These are phyloP conservation scores for Metschnikowia amazonensis DNA, from an alignment of 805 yeast species.

Conservation along the genomic window DNA sequence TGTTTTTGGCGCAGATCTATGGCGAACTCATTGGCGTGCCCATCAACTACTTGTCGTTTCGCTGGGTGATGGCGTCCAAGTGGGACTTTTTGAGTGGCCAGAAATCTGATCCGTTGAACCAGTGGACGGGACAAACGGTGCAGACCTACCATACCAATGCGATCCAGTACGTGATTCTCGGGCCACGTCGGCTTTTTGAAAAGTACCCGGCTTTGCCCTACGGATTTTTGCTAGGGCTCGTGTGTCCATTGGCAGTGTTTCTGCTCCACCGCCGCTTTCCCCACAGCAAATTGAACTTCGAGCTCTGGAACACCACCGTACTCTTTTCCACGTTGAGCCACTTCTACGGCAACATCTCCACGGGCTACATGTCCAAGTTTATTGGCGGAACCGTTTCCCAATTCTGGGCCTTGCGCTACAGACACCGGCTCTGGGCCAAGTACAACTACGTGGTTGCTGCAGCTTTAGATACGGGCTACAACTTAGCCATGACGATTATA, in stretches of 20 bases:
- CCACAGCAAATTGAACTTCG: constrained; percentile 20
- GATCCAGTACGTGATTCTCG: constrained; percentile 48
- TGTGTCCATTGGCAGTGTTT: constrained; percentile 36
- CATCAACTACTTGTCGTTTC: constrained; percentile 45
- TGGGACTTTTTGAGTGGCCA: constrained; percentile 33
- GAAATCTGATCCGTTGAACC: constrained; percentile 43
- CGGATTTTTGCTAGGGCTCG: constrained; percentile 41
- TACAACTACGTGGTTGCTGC: constrained; percentile 50
- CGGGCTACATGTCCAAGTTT: constrained; percentile 46
- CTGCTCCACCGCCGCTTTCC: constrained; percentile 28
- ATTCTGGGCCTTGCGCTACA: constrained; percentile 42
- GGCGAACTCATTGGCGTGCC: constrained; percentile 55
- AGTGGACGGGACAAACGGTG: constrained; percentile 50
- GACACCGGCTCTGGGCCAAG: constrained; percentile 37
- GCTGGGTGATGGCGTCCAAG: constrained; percentile 44
- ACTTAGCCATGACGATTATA: constrained; percentile 37
- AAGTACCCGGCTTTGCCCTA: constrained; percentile 42
- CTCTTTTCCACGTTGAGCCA: constrained; percentile 45
- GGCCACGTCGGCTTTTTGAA: constrained; percentile 43
- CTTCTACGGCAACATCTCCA: constrained; percentile 48
- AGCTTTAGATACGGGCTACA: constrained; percentile 50
- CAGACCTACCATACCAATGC: constrained; percentile 45
- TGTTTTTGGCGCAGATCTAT: constrained; percentile 48
- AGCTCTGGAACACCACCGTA: constrained; percentile 46
- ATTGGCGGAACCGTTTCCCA: constrained; percentile 47